Conservation (phyloP, 2,329 filamentous ascomycete species). For the Alternaria atra region DNA sequence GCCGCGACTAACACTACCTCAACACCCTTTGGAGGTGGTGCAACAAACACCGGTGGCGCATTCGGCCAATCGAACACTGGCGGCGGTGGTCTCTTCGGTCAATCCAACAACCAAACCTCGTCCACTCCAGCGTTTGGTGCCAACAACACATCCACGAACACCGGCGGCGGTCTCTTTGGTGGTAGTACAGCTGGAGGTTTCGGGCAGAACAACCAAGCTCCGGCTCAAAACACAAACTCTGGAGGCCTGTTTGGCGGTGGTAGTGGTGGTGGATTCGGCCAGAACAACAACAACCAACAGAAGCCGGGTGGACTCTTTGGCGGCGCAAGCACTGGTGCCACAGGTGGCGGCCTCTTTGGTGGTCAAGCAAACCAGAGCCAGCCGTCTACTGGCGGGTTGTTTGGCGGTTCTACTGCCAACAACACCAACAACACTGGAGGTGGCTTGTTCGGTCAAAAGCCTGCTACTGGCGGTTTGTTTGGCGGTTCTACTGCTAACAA, state of each 20-base stretch:
- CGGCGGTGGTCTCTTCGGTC: constrained; percentile 49
- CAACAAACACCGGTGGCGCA: constrained; percentile 31
- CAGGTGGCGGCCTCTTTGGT: constrained; percentile 63
- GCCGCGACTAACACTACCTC: constrained; percentile 34
- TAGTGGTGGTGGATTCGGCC: constrained; percentile 45
- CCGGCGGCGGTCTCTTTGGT: constrained; percentile 42
- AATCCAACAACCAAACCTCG: constrained; percentile 37
- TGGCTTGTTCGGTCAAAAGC: constrained; percentile 54
- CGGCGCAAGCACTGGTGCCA: constrained; percentile 36
- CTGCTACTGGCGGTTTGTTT: constrained; percentile 39
- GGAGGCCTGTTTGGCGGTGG: constrained; percentile 55
- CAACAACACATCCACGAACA: constrained; percentile 35
- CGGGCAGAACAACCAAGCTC: constrained; percentile 42
- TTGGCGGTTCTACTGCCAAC: constrained; percentile 60
- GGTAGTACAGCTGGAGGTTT: constrained; percentile 39
- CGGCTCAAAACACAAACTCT: constrained; percentile 33
- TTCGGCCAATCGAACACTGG: constrained; percentile 42
- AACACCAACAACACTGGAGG: constrained; percentile 44
- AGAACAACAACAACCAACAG: constrained; percentile 47
- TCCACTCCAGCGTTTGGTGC: constrained; percentile 41
- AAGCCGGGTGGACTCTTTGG: constrained; percentile 53
- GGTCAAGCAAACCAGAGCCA: constrained; percentile 31
- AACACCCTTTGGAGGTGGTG: constrained; percentile 39
- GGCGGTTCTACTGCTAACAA: constrained; percentile 26
- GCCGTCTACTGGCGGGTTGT: constrained; percentile 50